Percentiles rank a stretch among this genome's conserved stretches.
These are phyloP conservation scores for Tetraselmis striata DNA, from an alignment of 139 green algal species.

Conservation along the genomic window DNA sequence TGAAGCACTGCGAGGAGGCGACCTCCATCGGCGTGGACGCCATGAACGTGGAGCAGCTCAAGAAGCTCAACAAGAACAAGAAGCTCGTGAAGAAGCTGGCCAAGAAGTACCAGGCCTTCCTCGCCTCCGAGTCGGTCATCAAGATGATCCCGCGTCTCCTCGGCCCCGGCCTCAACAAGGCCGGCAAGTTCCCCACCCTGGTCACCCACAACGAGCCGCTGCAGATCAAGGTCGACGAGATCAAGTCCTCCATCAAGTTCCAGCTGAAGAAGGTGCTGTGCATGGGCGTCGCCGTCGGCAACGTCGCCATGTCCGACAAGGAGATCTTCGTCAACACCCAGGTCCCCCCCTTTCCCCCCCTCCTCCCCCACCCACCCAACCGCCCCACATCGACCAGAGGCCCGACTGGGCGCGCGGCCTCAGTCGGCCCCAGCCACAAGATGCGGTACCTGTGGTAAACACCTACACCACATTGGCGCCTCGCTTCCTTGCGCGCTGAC, in stretches of 20 bases:
- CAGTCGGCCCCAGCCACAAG: too few species aligned
- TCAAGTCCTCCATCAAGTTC: slow-evolving; percentile 95
- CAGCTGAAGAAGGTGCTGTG: slow-evolving; percentile 99
- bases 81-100: slow-evolving; percentile 99
- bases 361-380: too few species aligned
- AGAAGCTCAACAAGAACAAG: slow-evolving; percentile 99
- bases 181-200: slow-evolving; percentile 96
- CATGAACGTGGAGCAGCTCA: slow-evolving; percentile 93
- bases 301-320: slow-evolving; percentile 83
- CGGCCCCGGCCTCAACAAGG: slow-evolving; percentile 98
- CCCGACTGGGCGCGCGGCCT: too few species aligned
- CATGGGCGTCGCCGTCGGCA: slow-evolving; percentile 93
- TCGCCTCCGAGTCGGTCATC: slow-evolving; percentile 97
- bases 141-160: slow-evolving; percentile 98
- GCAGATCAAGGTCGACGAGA: slow-evolving; percentile 69
- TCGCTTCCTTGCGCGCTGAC: too few species aligned
- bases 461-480: too few species aligned
- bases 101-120: slow-evolving; percentile 95
- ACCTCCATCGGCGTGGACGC: slow-evolving; percentile 75
- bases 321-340: slow-evolving; percentile 75
- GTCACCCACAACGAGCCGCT: slow-evolving; percentile 53
- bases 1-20: slow-evolving; percentile 93
- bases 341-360: too few species aligned
- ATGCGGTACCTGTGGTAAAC: too few species aligned
- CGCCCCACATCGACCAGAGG: too few species aligned